These are phyloP conservation scores for Withania somnifera DNA, from an alignment of 305 asterid genomes.

Conservation along the genomic window DNA sequence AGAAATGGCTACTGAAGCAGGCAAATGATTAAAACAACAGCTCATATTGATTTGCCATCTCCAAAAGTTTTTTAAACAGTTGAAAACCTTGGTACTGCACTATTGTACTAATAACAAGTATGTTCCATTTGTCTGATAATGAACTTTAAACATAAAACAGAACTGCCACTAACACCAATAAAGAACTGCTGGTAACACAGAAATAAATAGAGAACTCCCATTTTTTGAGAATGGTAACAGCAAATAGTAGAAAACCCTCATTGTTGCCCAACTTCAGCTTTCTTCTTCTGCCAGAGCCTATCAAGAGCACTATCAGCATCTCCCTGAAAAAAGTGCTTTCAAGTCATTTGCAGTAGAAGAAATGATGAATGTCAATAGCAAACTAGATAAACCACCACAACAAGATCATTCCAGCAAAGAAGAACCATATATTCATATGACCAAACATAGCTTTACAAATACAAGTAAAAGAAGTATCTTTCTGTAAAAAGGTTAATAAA, in stretches of 20 bases:
- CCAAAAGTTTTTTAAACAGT: neutral
- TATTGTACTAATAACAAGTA: neutral
- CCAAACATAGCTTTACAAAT: neutral
- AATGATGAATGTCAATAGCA: neutral
- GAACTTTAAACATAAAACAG: neutral
- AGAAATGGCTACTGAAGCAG: neutral
- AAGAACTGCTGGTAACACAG: neutral
- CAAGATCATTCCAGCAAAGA: neutral
- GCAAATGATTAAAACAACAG: neutral
- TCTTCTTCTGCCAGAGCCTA: slow-evolving; percentile 30
- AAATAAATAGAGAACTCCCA: neutral
- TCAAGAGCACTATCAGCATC: slow-evolving; percentile 29
- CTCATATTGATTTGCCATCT: neutral
- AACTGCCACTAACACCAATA: neutral
- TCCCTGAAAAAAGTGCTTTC: slow-evolving; percentile 15
- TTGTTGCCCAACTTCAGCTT: slow-evolving; percentile 14
- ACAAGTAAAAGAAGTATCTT: neutral
- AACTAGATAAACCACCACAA: neutral
- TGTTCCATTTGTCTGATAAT: neutral
- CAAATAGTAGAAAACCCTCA: neutral
- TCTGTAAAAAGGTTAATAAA: neutral
- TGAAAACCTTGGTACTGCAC: neutral
- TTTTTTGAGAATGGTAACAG: neutral
- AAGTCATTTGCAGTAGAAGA: neutral
- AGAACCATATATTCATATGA: neutral